Evolutionary conservation across 306 rosid genomes (phyloP).

Genomic region (Morella rubra): DNA sequence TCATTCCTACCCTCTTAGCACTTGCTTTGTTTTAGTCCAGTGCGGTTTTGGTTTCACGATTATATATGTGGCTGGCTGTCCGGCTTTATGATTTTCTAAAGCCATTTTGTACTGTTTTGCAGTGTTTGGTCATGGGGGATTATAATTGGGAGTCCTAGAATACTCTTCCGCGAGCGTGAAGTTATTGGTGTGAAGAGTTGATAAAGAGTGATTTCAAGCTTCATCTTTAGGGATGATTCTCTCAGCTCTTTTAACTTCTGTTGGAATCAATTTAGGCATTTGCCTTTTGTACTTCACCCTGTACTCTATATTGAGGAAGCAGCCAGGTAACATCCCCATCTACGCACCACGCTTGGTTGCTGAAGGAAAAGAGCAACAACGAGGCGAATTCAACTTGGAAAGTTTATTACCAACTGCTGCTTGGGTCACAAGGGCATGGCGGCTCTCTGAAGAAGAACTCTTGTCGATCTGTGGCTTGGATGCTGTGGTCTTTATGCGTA

Average conservation of each 20-base stretch:
- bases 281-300: slow-evolving; percentile 68
- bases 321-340: slow-evolving; percentile 58
- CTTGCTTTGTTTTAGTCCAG: background rate
- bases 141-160: background rate
- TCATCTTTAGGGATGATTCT: slow-evolving; percentile 53
- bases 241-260: slow-evolving; percentile 78
- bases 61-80: background rate
- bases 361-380: slow-evolving; percentile 37
- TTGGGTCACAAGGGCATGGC: slow-evolving; percentile 83
- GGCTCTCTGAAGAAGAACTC: slow-evolving; percentile 62
- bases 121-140: background rate
- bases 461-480: slow-evolving; percentile 60
- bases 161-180: slow-evolving; percentile 20
- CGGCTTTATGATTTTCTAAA: background rate
- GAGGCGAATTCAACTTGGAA: slow-evolving; percentile 59
- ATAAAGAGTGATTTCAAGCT: slow-evolving; percentile 25
- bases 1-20: background rate
- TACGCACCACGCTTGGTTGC: slow-evolving; percentile 66
- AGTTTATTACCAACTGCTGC: slow-evolving; percentile 68
- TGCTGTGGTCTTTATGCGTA: slow-evolving; percentile 76
- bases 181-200: slow-evolving; percentile 18
- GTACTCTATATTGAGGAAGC: slow-evolving; percentile 73
- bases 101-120: background rate
- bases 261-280: slow-evolving; percentile 78
- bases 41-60: background rate